These are phyloP conservation scores for Orbilia blumenaviensis DNA, from an alignment of 2,329 filamentous ascomycete species.

Conservation along the genomic window DNA sequence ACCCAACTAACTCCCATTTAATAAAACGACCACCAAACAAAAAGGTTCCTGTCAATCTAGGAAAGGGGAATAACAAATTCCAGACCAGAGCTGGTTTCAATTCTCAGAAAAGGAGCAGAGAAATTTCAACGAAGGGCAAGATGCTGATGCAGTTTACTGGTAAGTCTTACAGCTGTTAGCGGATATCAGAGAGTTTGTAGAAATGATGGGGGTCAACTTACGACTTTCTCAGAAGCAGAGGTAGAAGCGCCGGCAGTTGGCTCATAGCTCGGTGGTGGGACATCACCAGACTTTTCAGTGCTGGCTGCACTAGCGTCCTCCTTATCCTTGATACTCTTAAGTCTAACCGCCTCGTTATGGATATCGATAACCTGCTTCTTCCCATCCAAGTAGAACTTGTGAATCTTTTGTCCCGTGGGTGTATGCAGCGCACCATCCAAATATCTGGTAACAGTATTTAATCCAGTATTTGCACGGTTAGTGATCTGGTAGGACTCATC, in stretches of 20 bases:
- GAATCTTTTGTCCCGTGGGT: constrained; percentile 86
- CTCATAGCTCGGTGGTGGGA: constrained; percentile 2
- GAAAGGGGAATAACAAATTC: background rate
- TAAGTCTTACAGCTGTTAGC: constrained; percentile 32
- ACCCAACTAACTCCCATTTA: background rate
- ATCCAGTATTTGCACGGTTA: constrained; percentile 68
- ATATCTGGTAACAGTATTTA: constrained; percentile 74
- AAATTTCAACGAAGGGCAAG: background rate
- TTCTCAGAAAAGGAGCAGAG: background rate
- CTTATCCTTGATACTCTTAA: constrained; percentile 73
- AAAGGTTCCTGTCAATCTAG: constrained; percentile 1
- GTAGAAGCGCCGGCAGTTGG: background rate
- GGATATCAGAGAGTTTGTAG: background rate
- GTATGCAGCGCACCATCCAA: constrained; percentile 92
- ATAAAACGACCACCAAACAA: background rate
- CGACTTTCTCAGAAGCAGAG: constrained; percentile 42
- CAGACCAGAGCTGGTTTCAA: background rate
- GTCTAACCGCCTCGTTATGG: constrained; percentile 84
- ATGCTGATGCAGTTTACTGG: constrained; percentile 16
- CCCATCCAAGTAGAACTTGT: constrained; percentile 84
- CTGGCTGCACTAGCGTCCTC: background rate
- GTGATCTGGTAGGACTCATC: constrained; percentile 86
- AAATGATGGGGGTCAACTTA: constrained; percentile 8
- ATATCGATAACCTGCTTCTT: constrained; percentile 93
- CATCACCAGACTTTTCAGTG: constrained; percentile 5